Evolutionary conservation across 2,329 filamentous ascomycete genomes (phyloP).

Genomic region (Peltaster fructicola): DNA sequence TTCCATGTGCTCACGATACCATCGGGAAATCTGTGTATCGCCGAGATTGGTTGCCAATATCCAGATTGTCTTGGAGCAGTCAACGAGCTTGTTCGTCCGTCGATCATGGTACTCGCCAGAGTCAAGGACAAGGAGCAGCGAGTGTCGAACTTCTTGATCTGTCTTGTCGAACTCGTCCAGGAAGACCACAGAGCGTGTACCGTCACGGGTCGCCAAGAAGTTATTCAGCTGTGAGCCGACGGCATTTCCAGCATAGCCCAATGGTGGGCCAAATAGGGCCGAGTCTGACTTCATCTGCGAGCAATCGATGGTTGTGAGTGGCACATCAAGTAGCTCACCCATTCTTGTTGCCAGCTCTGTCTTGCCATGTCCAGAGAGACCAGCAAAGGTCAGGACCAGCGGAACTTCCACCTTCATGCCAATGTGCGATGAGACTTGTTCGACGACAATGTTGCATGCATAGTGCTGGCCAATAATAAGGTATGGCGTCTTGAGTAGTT

Average conservation of each 20-base stretch:
- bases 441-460: conserved; percentile 2
- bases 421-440: conserved; percentile 1
- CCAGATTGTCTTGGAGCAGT: conserved; percentile 31
- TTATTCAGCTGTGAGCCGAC: conserved; percentile 30
- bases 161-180: conserved; percentile 37
- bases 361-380: conserved; percentile 33
- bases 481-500: conserved; percentile 3
- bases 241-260: conserved; percentile 19
- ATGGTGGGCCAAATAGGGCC: conserved; percentile 27
- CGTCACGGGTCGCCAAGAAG: conserved; percentile 24
- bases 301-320: conserved; percentile 30
- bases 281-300: conserved; percentile 20
- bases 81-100: conserved; percentile 16
- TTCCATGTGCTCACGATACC: conserved; percentile 19
- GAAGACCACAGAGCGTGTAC: conserved; percentile 27
- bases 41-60: conserved; percentile 31
- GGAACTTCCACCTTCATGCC: conserved; percentile 1
- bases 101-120: conserved; percentile 28
- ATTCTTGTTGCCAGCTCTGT: conserved; percentile 29
- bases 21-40: conserved; percentile 23
- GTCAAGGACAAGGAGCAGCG: conserved; percentile 29
- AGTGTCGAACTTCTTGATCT: conserved; percentile 21
- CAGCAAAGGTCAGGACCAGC: conserved; percentile 23
- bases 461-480: conserved; percentile 2
- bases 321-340: conserved; percentile 24